A percentile compares a stretch with the other conserved stretches of the same genome.
phyloP scores from a whole-genome alignment of 768 basidiomycete genomes.

The Cyclocybe cylindracea region DNA sequence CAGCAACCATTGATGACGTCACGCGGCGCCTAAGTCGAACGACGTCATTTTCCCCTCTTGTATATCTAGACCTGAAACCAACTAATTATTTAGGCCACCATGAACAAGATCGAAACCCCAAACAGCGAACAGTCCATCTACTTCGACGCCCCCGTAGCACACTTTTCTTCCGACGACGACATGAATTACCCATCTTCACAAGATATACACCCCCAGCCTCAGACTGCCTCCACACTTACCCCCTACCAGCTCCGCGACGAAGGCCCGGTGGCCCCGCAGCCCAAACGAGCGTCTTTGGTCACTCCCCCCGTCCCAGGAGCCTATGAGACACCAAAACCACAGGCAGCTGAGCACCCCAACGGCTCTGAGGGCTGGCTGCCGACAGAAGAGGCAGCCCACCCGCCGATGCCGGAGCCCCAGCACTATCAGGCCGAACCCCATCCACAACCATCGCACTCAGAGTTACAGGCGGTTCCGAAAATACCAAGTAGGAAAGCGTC shows the following conservation, averaged over 20 bases:
- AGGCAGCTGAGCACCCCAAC: slow-evolving; percentile 17
- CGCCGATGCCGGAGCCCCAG: not conserved
- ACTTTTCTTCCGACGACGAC: not conserved
- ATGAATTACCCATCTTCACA: slow-evolving; percentile 14
- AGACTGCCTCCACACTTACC: not conserved
- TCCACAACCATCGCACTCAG: not conserved
- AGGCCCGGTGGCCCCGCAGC: not conserved
- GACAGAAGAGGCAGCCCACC: slow-evolving; percentile 6
- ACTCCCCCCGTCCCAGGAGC: too few species aligned
- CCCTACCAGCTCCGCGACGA: not conserved
- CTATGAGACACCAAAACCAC: too few species aligned
- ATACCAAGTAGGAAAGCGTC: too few species aligned
- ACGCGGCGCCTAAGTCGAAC: not conserved
- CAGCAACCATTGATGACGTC: slow-evolving; percentile 11
- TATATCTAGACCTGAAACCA: not conserved
- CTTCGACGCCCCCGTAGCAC: slow-evolving; percentile 15
- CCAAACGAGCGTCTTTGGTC: too few species aligned
- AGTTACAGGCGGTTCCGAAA: too few species aligned
- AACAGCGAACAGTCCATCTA: slow-evolving; percentile 10
- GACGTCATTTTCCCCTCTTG: too few species aligned
- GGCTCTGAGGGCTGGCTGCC: slow-evolving; percentile 30
- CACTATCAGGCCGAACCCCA: not conserved
- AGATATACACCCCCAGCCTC: slow-evolving; percentile 5
- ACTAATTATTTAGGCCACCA: not conserved
- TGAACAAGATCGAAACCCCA: slow-evolving; percentile 4